Evolutionary conservation across 2,329 filamentous ascomycete species (phyloP), one percentile per base, ranked within the genome.

Genomic region (Rugonectria rugulosa): DNA sequence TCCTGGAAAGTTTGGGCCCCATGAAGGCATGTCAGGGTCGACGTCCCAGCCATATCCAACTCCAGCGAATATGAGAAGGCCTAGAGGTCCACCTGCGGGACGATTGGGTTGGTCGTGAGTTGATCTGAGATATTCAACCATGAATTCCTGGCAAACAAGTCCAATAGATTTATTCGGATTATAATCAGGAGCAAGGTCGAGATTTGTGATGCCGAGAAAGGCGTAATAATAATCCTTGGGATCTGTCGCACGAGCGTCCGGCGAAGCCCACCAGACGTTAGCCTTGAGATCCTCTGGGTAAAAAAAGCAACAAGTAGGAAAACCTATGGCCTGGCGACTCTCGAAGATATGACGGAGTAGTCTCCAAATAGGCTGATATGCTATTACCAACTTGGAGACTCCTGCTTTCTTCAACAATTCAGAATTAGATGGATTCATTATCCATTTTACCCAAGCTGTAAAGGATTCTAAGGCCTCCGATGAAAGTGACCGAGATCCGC

Each of bases 1-100:
- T n/a, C n/a, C 54, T 3, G 54, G 54, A 32, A 44, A 40, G 11
- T 57, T 57, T 9, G 54, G 54, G 10, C 37, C 54, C 53, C 54
- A 57, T 7, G 54, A 54, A 2, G 49, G 54, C 8, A 41, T 54
- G 5, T 54, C 43, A 3, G 7, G 40, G 15, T 49, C 43, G 8
- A 9, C 21, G 8, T 20, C 7, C 55, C 50, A 57, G 8, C 50
- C 50, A 17, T 50, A 20, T 17, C 55, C 50, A 15, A 50, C 14
- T 2, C 55, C 50, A 36, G 55, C 55, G 20, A 24, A 50, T 14
- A 8, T n/a, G 9, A 55, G 44, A 20, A 45, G 44, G 5, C 26
- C 23, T 8, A 55, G 15, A 4, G n/a, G 37, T 19, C 10, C 44
- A 17, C 12, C 42, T 5, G 3, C 6, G 15, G 9, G 6, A 6